Conservation (phyloP, 2,329 filamentous ascomycete genomes). For the Colletotrichum tropicale region DNA sequence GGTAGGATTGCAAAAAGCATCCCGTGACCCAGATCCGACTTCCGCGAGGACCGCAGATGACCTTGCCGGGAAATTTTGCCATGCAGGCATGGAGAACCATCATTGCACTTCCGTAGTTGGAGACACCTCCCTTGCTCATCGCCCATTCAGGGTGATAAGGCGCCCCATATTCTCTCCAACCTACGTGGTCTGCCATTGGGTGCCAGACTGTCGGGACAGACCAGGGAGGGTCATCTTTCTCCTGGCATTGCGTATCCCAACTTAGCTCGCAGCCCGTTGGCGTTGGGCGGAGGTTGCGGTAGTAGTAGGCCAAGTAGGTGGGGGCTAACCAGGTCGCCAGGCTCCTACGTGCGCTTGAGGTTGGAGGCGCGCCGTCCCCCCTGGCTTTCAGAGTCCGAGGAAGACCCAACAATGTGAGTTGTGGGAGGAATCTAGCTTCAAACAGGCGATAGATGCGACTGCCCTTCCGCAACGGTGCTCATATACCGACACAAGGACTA, state of each 20-base stretch:
- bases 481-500: not conserved
- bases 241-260: constrained; percentile 1
- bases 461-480: not conserved
- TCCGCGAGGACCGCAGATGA: not conserved
- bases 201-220: not conserved
- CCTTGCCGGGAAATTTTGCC: constrained; percentile 4
- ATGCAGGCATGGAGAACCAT: constrained; percentile 1
- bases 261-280: not conserved
- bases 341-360: not conserved
- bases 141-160: not conserved
- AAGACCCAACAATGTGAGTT: not conserved
- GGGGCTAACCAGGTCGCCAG: not conserved
- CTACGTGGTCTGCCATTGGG: not conserved
- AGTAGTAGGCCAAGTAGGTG: not conserved
- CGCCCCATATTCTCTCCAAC: not conserved
- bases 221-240: not conserved
- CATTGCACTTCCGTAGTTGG: not conserved
- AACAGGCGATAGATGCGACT: not conserved
- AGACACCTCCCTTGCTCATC: not conserved
- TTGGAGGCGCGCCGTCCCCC: not conserved
- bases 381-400: not conserved
- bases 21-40: not conserved
- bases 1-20: not conserved
- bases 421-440: not conserved
- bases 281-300: not conserved